phyloP scores from a whole-genome alignment of 2,329 filamentous ascomycete genomes.

The Sarocladiaceae sp. region DNA sequence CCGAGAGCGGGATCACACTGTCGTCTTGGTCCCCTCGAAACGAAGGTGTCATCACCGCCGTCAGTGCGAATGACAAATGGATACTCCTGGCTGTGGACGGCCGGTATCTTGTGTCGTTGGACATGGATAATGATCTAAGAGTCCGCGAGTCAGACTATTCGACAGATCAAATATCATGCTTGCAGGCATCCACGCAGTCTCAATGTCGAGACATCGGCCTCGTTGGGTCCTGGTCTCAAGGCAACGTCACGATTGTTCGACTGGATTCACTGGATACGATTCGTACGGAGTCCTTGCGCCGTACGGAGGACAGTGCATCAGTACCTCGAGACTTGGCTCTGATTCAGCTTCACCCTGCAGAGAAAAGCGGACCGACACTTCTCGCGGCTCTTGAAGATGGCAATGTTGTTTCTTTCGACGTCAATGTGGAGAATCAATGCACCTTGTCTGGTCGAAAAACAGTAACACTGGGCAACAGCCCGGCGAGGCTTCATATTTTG shows the following conservation, averaged over 20 bases:
- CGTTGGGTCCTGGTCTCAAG: constrained; percentile 82
- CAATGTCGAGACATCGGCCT: constrained; percentile 56
- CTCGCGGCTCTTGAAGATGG: constrained; percentile 91
- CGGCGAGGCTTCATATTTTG: constrained; percentile 73
- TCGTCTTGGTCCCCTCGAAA: constrained; percentile 51
- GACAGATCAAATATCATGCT: constrained; percentile 72
- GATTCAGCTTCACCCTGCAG: constrained; percentile 65
- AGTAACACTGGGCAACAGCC: constrained; percentile 77
- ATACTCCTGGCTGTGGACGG: constrained; percentile 73
- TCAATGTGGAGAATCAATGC: constrained; percentile 52
- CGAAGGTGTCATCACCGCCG: constrained; percentile 63
- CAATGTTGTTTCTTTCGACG: constrained; percentile 70
- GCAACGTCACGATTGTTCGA: constrained; percentile 68
- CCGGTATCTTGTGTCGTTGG: constrained; percentile 62
- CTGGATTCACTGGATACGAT: constrained; percentile 60
- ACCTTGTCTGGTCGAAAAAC: constrained; percentile 68
- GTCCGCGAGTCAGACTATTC: constrained; percentile 20
- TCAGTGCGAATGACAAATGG: constrained; percentile 64
- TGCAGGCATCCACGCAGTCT: constrained; percentile 55
- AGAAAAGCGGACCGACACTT: constrained; percentile 58
- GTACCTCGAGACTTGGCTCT: constrained; percentile 79
- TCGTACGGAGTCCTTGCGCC: constrained; percentile 55
- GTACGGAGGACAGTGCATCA: constrained; percentile 60
- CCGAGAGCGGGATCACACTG: constrained; percentile 46
- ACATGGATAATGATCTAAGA: constrained; percentile 51